Percentiles rank a stretch among this genome's conserved stretches.
These are phyloP conservation scores for Ogataea angusta DNA, from an alignment of 805 yeast genomes.

Conservation along the genomic window DNA sequence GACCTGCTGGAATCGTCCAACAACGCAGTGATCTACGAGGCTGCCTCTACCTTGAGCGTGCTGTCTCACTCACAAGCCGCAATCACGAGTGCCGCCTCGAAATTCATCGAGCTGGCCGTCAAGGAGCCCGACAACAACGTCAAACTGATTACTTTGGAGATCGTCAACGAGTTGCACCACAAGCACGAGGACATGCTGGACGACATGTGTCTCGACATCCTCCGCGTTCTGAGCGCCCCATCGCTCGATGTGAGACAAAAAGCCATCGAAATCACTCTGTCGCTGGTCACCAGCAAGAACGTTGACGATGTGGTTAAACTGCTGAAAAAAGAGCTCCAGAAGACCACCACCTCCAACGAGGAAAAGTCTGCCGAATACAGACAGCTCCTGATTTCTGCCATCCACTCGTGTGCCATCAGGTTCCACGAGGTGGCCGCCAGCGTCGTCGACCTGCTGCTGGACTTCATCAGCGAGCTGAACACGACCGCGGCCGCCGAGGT, in stretches of 20 bases:
- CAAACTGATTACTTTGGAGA: conserved; percentile 85
- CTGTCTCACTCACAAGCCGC: conserved; percentile 57
- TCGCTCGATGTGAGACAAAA: conserved; percentile 88
- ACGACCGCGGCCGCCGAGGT: conserved; percentile 87
- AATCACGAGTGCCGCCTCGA: conserved; percentile 74
- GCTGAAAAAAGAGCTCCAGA: conserved; percentile 85
- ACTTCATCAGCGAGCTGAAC: conserved; percentile 80
- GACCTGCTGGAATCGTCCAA: conserved; percentile 71
- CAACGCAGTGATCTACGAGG: conserved; percentile 81
- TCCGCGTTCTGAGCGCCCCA: conserved; percentile 81
- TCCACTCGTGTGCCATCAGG: conserved; percentile 82
- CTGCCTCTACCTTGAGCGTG: conserved; percentile 74
- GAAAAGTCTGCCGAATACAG: conserved; percentile 86
- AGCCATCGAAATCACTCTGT: conserved; percentile 81
- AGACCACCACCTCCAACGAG: conserved; percentile 64
- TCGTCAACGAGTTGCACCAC: conserved; percentile 71
- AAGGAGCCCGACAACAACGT: conserved; percentile 95
- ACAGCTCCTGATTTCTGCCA: conserved; percentile 81
- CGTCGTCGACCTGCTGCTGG: conserved; percentile 85
- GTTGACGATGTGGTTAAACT: conserved; percentile 92
- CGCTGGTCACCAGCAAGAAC: conserved; percentile 78
- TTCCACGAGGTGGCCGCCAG: conserved; percentile 89
- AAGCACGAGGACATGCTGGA: conserved; percentile 80
- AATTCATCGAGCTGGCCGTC: conserved; percentile 82
- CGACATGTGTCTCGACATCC: conserved; percentile 78